phyloP scores from a whole-genome alignment of 2,329 filamentous ascomycete genomes.

The Alternaria triticina region DNA sequence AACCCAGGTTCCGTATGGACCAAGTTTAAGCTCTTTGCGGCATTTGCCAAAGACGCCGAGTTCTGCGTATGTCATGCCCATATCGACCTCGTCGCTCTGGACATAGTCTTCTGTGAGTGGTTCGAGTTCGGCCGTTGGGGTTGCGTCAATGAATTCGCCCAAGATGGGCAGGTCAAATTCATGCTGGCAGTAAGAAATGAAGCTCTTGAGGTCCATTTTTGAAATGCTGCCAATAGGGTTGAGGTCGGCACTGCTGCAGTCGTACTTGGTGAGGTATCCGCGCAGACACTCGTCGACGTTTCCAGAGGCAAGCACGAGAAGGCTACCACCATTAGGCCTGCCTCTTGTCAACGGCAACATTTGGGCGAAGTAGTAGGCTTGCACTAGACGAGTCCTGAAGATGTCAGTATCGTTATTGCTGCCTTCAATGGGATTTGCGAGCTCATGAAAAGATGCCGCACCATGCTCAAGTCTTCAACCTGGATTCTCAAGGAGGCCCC shows the following conservation, averaged over 20 bases:
- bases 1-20: constrained; percentile 59
- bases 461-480: no score
- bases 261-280: constrained; percentile 74
- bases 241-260: constrained; percentile 58
- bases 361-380: constrained; percentile 69
- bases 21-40: constrained; percentile 61
- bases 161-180: constrained; percentile 70
- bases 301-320: constrained; percentile 71
- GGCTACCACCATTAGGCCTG: constrained; percentile 61
- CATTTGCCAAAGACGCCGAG: constrained; percentile 60
- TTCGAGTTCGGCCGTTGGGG: constrained; percentile 60
- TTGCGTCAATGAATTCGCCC: constrained; percentile 64
- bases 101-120: constrained; percentile 64
- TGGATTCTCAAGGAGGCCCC: no score
- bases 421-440: no score
- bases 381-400: constrained; percentile 59
- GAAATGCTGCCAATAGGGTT: constrained; percentile 67
- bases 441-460: no score
- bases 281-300: constrained; percentile 65
- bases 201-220: constrained; percentile 73
- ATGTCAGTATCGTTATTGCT: no score
- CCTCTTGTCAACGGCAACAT: constrained; percentile 66
- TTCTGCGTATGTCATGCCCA: constrained; percentile 58
- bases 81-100: constrained; percentile 64
- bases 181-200: constrained; percentile 65